phyloP scores from a whole-genome alignment of 2,329 filamentous ascomycete species.

The Acephala macrosclerotiorum region DNA sequence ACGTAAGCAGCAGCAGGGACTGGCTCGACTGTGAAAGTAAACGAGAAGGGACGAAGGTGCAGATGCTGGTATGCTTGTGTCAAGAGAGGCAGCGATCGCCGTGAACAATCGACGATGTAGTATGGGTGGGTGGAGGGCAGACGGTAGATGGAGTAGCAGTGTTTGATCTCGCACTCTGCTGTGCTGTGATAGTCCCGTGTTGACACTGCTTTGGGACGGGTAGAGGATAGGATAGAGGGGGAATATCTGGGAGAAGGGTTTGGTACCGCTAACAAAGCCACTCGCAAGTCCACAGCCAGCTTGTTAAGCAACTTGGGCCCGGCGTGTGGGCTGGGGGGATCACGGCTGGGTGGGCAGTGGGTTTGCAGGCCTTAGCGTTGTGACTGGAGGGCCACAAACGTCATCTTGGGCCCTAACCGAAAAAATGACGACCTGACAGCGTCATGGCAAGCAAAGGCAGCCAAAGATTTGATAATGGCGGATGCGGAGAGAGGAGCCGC shows the following conservation, averaged over 20 bases:
- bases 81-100: constrained; percentile 10
- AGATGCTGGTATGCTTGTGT: neutral
- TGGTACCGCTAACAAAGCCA: neutral
- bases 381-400: neutral
- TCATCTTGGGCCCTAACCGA: neutral
- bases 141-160: neutral
- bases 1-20: constrained; percentile 16
- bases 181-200: neutral
- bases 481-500: constrained; percentile 2
- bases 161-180: neutral
- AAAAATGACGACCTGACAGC: constrained; percentile 1
- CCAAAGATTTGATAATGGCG: neutral
- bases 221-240: neutral
- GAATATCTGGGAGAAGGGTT: neutral
- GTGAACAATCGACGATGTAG: constrained; percentile 7
- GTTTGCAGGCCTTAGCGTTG: neutral
- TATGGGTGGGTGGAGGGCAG: neutral
- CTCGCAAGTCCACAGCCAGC: neutral
- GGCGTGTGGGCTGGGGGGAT: neutral
- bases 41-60: constrained; percentile 9
- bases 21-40: neutral
- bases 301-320: neutral
- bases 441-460: neutral
- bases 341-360: neutral
- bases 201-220: neutral